A percentile compares a stretch with the other conserved stretches of the same genome.
Evolutionary conservation across 192 early-diverging fungal species (phyloP).

Genomic region (Chytriomyces sp.): DNA sequence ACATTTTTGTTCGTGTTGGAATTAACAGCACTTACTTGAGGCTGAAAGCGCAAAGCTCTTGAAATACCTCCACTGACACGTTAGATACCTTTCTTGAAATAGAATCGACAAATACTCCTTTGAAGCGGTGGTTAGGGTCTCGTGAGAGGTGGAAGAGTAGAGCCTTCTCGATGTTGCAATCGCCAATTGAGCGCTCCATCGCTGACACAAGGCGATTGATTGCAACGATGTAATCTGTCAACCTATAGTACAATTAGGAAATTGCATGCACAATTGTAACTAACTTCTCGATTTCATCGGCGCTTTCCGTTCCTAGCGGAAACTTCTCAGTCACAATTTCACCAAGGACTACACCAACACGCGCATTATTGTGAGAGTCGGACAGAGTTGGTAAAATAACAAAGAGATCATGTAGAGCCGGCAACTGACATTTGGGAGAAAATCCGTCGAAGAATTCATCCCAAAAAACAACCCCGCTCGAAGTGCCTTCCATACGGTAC

Average conservation of each 20-base stretch:
- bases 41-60: background rate
- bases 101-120: constrained; percentile 3
- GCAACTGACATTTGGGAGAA: background rate
- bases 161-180: constrained; percentile 51
- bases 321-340: constrained; percentile 54
- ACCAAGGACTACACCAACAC: constrained; percentile 48
- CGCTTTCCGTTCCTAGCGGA: constrained; percentile 33
- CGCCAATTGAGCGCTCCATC: constrained; percentile 38
- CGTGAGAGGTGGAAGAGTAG: constrained; percentile 58
- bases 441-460: constrained; percentile 19
- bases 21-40: constrained; percentile 28
- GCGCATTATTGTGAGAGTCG: background rate
- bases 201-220: constrained; percentile 57
- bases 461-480: background rate
- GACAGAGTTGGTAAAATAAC: constrained; percentile 12
- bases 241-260: constrained; percentile 24
- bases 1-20: background rate
- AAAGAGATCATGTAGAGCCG: constrained; percentile 4
- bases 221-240: constrained; percentile 55
- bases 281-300: constrained; percentile 14
- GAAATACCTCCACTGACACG: background rate
- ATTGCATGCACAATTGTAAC: background rate
- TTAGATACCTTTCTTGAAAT: background rate
- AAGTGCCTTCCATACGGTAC: background rate
- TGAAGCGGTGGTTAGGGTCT: constrained; percentile 51